Evolutionary conservation across 352 stramenopile species (phyloP).

Genomic region (Thalassiosira gravida): DNA sequence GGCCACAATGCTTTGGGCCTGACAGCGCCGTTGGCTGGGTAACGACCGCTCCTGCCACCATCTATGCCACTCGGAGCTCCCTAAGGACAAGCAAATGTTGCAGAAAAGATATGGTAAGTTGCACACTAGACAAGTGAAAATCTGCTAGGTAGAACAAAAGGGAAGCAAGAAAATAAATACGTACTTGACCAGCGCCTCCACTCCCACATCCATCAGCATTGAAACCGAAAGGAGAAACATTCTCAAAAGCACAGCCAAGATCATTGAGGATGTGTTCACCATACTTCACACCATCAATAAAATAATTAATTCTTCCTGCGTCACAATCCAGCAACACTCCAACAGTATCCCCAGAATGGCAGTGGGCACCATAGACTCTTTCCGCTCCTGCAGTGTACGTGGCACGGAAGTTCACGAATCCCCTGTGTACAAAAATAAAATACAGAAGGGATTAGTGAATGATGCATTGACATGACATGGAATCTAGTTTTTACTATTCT

Average conservation of each 20-base stretch:
- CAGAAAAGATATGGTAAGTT: too few relatives aligned
- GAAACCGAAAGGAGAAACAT: conserved; percentile 88
- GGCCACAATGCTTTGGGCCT: conserved; percentile 91
- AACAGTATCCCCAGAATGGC: conserved; percentile 94
- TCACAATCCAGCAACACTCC: conserved; percentile 98
- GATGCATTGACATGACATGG: not conserved
- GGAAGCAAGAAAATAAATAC: conserved; percentile 1
- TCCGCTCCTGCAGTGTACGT: conserved; percentile 88
- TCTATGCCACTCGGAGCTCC: conserved; percentile 80
- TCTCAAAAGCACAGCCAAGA: conserved; percentile 95
- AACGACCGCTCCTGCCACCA: conserved; percentile 64
- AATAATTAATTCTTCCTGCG: conserved; percentile 95
- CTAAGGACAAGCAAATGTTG: conserved; percentile 31
- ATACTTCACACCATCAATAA: conserved; percentile 98
- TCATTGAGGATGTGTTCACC: conserved; percentile 98
- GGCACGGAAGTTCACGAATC: conserved; percentile 96
- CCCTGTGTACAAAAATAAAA: conserved; percentile 78
- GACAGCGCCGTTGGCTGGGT: conserved; percentile 78
- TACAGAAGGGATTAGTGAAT: not conserved
- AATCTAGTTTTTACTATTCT: conserved; percentile 23
- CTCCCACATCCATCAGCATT: conserved; percentile 85
- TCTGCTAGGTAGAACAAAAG: not conserved
- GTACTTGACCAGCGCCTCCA: conserved; percentile 77
- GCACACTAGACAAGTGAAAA: too few relatives aligned
- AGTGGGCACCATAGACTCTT: conserved; percentile 89